These are phyloP conservation scores for Didymella pinodella DNA, from an alignment of 2,329 filamentous ascomycete genomes.

Conservation along the genomic window DNA sequence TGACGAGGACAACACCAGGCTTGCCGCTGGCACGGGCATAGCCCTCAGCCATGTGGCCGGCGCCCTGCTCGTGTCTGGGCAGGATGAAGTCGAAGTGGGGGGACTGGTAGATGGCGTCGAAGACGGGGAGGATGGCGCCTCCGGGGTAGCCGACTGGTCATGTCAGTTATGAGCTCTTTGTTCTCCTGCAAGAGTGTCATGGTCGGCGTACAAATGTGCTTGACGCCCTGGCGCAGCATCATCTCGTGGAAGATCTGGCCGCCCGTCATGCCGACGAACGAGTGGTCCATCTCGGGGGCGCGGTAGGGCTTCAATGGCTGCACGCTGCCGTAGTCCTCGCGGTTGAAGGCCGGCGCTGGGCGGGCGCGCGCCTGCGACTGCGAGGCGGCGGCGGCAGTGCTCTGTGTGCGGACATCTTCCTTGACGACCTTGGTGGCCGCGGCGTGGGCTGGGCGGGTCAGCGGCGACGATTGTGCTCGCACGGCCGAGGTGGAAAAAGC, in stretches of 20 bases:
- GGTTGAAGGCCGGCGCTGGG: slow-evolving; percentile 60
- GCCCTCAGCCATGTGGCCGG: slow-evolving; percentile 97
- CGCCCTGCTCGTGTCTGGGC: slow-evolving; percentile 95
- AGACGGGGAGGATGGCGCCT: slow-evolving; percentile 95
- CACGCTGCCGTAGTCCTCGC: slow-evolving; percentile 54
- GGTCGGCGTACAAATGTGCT: slow-evolving; percentile 72
- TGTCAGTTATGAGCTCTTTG: background rate
- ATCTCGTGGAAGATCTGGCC: slow-evolving; percentile 99
- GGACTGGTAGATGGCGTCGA: slow-evolving; percentile 99
- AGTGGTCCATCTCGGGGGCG: slow-evolving; percentile 61
- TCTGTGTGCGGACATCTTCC: slow-evolving; percentile 54
- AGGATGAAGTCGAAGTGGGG: slow-evolving; percentile 96
- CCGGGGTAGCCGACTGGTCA: slow-evolving; percentile 76
- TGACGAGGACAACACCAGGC: slow-evolving; percentile 95
- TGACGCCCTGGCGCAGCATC: slow-evolving; percentile 92
- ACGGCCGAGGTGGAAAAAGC: slow-evolving; percentile 54
- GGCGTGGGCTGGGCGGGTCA: slow-evolving; percentile 49
- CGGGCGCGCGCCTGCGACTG: slow-evolving; percentile 45
- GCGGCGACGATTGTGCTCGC: slow-evolving; percentile 55
- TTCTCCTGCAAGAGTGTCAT: too few relatives aligned
- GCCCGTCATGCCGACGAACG: slow-evolving; percentile 91
- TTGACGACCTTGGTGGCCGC: slow-evolving; percentile 42
- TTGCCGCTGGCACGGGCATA: slow-evolving; percentile 94
- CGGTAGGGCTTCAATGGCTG: slow-evolving; percentile 58
- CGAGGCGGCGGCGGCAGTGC: slow-evolving; percentile 51